phyloP scores from a whole-genome alignment of 768 basidiomycete genomes.

The Porpolomopsis calyptriformis region DNA sequence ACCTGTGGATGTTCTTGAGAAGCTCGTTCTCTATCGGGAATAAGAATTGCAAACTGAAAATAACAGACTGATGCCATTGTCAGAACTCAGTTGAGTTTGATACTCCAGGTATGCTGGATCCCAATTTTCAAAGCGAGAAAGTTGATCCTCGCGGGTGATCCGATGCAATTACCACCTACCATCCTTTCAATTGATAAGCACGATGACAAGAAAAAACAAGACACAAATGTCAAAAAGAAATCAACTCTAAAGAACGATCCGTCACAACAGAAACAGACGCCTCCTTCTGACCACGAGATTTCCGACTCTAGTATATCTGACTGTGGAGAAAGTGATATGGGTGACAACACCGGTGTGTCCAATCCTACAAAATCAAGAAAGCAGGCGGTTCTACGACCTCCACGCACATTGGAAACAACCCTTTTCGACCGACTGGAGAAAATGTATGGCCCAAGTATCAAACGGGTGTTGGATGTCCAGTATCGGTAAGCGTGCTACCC shows the following conservation, averaged over 20 bases:
- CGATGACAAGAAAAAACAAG: conserved; percentile 23
- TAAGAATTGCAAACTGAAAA: neutral
- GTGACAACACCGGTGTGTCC: neutral
- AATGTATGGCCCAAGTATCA: conserved; percentile 77
- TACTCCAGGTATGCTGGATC: conserved; percentile 76
- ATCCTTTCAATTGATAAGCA: conserved; percentile 56
- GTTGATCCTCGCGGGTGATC: conserved; percentile 86
- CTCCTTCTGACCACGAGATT: conserved; percentile 1
- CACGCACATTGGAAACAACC: conserved; percentile 74
- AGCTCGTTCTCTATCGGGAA: no score
- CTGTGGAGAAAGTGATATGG: neutral
- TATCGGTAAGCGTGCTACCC: conserved; percentile 51
- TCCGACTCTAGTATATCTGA: conserved; percentile 25
- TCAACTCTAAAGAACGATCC: conserved; percentile 9
- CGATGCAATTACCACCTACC: conserved; percentile 92
- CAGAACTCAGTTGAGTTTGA: neutral
- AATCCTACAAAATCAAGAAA: neutral
- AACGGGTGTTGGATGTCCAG: conserved; percentile 81
- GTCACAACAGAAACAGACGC: conserved; percentile 5
- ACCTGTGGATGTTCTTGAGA: no score
- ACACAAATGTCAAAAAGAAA: conserved; percentile 10
- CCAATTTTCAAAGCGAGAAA: conserved; percentile 90
- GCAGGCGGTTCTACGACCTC: conserved; percentile 33
- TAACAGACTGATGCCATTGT: neutral
- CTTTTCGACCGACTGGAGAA: conserved; percentile 86